phyloP scores from a whole-genome alignment of 257 asterid genomes.

The Salvia miltiorrhiza region DNA sequence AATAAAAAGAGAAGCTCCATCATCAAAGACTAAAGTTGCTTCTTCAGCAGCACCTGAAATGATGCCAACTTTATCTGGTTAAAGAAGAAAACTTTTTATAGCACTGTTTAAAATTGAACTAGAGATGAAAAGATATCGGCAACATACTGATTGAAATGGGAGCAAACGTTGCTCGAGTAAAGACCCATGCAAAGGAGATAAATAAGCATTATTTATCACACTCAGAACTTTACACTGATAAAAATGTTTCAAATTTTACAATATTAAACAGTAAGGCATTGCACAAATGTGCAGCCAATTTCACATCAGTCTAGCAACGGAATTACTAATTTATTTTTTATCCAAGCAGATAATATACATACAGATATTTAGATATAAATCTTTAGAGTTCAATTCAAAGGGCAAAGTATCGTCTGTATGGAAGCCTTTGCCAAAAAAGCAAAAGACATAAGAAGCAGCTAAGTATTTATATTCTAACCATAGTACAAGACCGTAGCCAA shows the following conservation, averaged over 20 bases:
- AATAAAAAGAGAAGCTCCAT: conserved; percentile 68
- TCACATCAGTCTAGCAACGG: neutral
- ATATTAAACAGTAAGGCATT: neutral
- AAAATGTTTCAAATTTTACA: neutral
- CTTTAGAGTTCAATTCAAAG: neutral
- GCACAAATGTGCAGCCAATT: neutral
- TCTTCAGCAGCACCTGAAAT: conserved; percentile 91
- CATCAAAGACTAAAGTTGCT: conserved; percentile 79
- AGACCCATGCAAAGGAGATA: neutral
- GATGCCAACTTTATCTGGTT: conserved; percentile 10
- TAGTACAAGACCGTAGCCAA: neutral
- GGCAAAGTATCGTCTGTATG: neutral
- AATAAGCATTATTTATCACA: neutral
- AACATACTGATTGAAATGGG: conserved; percentile 7
- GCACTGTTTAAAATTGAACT: neutral
- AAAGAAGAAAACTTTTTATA: neutral
- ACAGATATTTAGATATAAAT: neutral
- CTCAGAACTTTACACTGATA: neutral
- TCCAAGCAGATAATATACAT: neutral
- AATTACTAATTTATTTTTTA: neutral
- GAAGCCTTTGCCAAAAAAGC: neutral
- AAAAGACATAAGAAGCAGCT: neutral
- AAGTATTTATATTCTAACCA: neutral
- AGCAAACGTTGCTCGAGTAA: neutral
- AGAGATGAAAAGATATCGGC: conserved; percentile 14